A percentile compares a stretch with the other conserved stretches of the same genome.
phyloP scores from a whole-genome alignment of 257 asterid genomes.

The Cinchona pubescens region DNA sequence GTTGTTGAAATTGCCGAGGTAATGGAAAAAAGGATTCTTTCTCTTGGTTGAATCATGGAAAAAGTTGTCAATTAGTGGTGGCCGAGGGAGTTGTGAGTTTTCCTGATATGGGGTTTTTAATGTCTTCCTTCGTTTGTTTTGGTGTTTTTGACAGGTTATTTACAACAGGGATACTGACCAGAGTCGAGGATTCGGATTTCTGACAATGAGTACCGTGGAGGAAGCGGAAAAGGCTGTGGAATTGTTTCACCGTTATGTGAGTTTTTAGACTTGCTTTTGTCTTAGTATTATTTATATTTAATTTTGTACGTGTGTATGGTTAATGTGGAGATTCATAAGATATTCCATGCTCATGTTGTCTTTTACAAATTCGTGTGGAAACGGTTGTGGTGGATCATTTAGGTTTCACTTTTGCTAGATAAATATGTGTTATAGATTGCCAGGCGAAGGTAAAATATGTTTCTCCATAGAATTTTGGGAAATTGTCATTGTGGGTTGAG shows the following conservation, averaged over 20 bases:
- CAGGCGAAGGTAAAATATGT: not conserved
- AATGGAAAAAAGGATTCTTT: not conserved
- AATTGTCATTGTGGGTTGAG: too few relatives aligned
- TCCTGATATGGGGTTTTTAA: not conserved
- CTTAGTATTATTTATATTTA: not conserved
- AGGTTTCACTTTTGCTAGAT: not conserved
- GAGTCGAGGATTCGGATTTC: conserved; percentile 96
- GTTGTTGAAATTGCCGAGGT: conserved; percentile 89
- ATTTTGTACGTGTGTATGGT: not conserved
- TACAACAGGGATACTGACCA: conserved; percentile 64
- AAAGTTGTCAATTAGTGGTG: not conserved
- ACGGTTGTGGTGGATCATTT: not conserved
- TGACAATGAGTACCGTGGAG: conserved; percentile 80
- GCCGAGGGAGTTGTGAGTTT: not conserved
- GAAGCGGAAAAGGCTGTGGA: conserved; percentile 92
- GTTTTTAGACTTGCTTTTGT: conserved; percentile 25
- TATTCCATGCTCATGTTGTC: not conserved
- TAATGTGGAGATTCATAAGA: not conserved
- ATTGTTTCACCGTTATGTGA: conserved; percentile 68
- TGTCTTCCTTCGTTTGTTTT: not conserved
- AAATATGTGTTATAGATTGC: not conserved
- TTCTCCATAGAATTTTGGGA: not conserved
- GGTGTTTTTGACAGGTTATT: conserved; percentile 53
- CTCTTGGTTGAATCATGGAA: not conserved
- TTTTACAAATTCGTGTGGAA: not conserved